Base-by-base conservation (phyloP, 129 eudicot species). In the Mikania micrantha region DNA sequence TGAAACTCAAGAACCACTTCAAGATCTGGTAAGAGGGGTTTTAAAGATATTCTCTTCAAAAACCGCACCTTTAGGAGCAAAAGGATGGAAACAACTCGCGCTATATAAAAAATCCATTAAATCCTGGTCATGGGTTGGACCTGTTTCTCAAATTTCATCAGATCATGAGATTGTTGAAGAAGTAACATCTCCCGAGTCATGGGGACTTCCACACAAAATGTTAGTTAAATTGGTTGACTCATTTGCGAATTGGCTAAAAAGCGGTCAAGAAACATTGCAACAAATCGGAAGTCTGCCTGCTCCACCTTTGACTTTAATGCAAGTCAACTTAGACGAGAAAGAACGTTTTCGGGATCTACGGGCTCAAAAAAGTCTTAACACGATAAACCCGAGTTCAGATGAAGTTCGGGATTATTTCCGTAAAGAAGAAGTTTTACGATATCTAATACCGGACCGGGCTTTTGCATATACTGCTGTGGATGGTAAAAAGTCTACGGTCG, bases 1-100 rank as follows among this genome's bases (percentile, higher is more conserved):
- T 70, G 97, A 90, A 71, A 89, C 99, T 40, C 97, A 83, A 66
- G 99, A 94, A 73, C 99, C 99, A 2, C 93, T 94, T 76, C 95
- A 84, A 68, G 99, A 94, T 78, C 74, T 94, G 70, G 79, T 94
- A 39, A 76, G 95, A 78, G 99, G 99, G 36, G 99, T 90, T 63
- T 72, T 94, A 56, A 94, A 90, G 65, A 79, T 94, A 65, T 84
- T 87, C 59, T 76, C 94, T 38, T 89, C 99, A 62, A 83, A 78
- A 82, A 85, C 95, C 38, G 93, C 99, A 8, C 99, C 99, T 27
- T 71, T 94, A 69, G 99, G 97, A 57, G 99, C 99, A 6, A 94
- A 94, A 80, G 94, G 90, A 60, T 94, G 99, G 99, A 94, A 94
- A 69, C 78, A 90, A 11, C 90, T 94, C 7, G 92, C 81, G 29